Percentiles rank a stretch among this genome's conserved stretches.
Conservation (phyloP, 1,284 basidiomycete species). For the Hemileia vastatrix region DNA sequence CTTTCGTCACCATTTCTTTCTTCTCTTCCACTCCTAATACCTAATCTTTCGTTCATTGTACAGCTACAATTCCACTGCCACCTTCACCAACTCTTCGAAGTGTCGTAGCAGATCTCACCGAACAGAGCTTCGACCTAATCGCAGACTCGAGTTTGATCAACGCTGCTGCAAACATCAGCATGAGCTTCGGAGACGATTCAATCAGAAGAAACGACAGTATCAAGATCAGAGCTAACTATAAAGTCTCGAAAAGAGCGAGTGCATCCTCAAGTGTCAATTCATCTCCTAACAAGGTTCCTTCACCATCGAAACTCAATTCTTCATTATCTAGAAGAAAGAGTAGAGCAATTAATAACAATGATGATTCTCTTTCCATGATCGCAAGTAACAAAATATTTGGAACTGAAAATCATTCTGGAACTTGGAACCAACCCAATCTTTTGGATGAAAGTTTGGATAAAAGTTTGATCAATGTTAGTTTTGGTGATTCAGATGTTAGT, state of each 20-base stretch:
- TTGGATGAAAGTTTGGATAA: too few species aligned
- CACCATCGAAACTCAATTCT: neutral
- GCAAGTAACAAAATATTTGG: neutral
- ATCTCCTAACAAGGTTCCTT: neutral
- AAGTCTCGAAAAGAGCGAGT: neutral
- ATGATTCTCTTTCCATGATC: neutral
- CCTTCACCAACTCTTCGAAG: neutral
- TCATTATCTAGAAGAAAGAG: neutral
- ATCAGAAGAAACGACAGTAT: neutral
- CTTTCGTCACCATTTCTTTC: too few species aligned
- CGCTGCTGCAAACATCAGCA: neutral
- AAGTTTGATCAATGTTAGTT: too few species aligned
- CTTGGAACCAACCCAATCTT: neutral
- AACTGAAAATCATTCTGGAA: neutral
- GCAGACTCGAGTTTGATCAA: neutral
- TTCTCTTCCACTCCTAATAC: neutral
- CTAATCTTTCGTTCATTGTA: neutral
- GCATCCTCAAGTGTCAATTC: neutral
- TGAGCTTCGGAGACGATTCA: neutral
- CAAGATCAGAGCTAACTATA: neutral
- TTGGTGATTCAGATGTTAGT: too few species aligned
- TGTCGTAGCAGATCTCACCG: neutral
- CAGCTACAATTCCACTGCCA: neutral
- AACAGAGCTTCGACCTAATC: neutral
- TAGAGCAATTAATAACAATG: neutral